Evolutionary conservation across 495 filamentous ascomycete species (phyloP).

Genomic region (Penicillium coffeae): DNA sequence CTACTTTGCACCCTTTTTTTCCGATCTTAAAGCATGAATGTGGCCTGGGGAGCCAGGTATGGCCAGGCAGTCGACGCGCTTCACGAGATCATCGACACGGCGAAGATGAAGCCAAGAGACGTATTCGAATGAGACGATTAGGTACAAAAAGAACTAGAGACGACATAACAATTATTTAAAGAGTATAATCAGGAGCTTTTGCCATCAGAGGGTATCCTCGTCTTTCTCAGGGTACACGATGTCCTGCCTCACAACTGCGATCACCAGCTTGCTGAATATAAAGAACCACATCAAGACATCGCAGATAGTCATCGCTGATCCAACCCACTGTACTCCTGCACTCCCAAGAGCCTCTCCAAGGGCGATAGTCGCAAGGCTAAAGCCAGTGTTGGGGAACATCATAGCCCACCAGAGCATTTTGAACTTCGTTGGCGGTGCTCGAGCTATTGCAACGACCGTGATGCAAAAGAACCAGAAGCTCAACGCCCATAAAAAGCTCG

Average conservation of each 20-base stretch:
- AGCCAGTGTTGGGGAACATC: conserved; percentile 48
- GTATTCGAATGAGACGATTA: no score
- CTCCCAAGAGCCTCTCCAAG: conserved; percentile 41
- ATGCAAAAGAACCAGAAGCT: conserved; percentile 70
- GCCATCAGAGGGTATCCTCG: conserved; percentile 48
- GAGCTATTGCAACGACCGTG: conserved; percentile 51
- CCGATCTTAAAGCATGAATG: no score
- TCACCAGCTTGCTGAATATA: conserved; percentile 49
- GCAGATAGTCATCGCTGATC: conserved; percentile 43
- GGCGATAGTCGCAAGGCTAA: conserved; percentile 44
- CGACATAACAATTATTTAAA: no score
- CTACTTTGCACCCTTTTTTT: no score
- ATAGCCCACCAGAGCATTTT: conserved; percentile 51
- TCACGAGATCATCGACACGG: no score
- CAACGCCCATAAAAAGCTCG: conserved; percentile 65
- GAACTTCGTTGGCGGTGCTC: conserved; percentile 47
- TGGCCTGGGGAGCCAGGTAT: no score
- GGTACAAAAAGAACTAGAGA: no score
- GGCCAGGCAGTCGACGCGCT: no score
- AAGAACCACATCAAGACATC: conserved; percentile 56
- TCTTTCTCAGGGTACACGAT: conserved; percentile 63
- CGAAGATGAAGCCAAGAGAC: no score
- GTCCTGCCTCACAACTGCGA: conserved; percentile 49
- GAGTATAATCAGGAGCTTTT: no score
- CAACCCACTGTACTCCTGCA: conserved; percentile 34